Evolutionary conservation across 805 yeast genomes (phyloP).

Genomic region (Candida parachauliodes): DNA sequence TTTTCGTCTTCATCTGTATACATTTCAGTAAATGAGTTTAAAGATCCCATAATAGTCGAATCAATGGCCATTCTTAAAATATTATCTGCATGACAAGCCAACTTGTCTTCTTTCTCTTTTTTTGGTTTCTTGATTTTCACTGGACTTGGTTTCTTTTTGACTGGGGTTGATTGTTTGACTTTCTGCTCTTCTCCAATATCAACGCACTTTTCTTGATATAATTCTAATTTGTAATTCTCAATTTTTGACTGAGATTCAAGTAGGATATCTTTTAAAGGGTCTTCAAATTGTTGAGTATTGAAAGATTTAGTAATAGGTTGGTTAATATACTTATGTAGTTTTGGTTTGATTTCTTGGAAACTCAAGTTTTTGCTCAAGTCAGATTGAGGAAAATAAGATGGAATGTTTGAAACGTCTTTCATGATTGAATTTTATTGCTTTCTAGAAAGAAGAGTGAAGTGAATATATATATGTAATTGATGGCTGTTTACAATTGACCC

Average conservation of each 20-base stretch:
- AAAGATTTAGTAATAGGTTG: constrained; percentile 4
- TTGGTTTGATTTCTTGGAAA: constrained; percentile 1
- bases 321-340: neutral
- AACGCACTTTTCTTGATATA: neutral
- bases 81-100: constrained; percentile 46
- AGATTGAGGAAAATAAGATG: neutral
- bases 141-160: neutral
- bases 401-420: constrained; percentile 2
- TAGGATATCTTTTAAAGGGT: neutral
- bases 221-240: neutral
- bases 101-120: constrained; percentile 26
- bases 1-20: constrained; percentile 20
- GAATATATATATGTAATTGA: neutral
- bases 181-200: neutral
- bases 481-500: constrained; percentile 2
- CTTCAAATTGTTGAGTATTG: neutral
- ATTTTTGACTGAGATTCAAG: neutral
- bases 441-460: neutral
- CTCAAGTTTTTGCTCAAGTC: neutral
- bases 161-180: constrained; percentile 5
- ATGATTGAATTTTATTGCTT: neutral
- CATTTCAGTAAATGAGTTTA: constrained; percentile 34
- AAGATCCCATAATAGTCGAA: constrained; percentile 43
- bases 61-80: constrained; percentile 47
- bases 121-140: neutral